A percentile compares a stretch with the other conserved stretches of the same genome.
Evolutionary conservation across 306 rosid species (phyloP).

Genomic region (Lathyrus tuberosus): DNA sequence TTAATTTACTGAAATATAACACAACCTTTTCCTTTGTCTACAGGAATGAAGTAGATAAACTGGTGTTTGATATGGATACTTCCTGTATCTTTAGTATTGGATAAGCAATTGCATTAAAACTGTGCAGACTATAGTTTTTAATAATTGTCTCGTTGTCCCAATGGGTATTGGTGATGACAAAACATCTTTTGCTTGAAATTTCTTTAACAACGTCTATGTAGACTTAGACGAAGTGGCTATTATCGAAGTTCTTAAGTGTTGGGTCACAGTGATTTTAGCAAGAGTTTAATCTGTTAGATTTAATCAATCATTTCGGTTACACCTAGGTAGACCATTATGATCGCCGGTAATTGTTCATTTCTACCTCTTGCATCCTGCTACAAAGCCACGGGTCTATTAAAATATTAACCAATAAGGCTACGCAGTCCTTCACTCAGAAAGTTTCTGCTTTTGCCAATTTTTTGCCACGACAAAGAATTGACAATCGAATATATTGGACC

Average conservation of each 20-base stretch:
- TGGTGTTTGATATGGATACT: slow-evolving; percentile 51
- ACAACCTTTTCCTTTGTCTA: slow-evolving; percentile 32
- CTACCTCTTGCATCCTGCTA: slow-evolving; percentile 42
- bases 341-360: slow-evolving; percentile 48
- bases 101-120: slow-evolving; percentile 47
- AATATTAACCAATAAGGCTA: slow-evolving; percentile 64
- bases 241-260: slow-evolving; percentile 44
- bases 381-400: slow-evolving; percentile 43
- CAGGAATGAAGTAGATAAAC: slow-evolving; percentile 61
- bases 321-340: slow-evolving; percentile 57
- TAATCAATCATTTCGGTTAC: slow-evolving; percentile 45
- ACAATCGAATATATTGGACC: slow-evolving; percentile 62
- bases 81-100: slow-evolving; percentile 50
- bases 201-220: slow-evolving; percentile 42
- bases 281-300: slow-evolving; percentile 42
- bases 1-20: slow-evolving; percentile 9
- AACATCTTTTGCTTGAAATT: slow-evolving; percentile 43
- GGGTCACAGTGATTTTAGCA: slow-evolving; percentile 45
- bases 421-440: slow-evolving; percentile 63
- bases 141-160: slow-evolving; percentile 39
- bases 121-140: slow-evolving; percentile 47
- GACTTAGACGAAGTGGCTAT: slow-evolving; percentile 55
- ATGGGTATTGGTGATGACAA: slow-evolving; percentile 56
- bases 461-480: slow-evolving; percentile 58
- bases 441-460: slow-evolving; percentile 56